These are phyloP conservation scores for Pseudozyma tsukubaensis DNA, from an alignment of 1,284 basidiomycete genomes.

Conservation along the genomic window DNA sequence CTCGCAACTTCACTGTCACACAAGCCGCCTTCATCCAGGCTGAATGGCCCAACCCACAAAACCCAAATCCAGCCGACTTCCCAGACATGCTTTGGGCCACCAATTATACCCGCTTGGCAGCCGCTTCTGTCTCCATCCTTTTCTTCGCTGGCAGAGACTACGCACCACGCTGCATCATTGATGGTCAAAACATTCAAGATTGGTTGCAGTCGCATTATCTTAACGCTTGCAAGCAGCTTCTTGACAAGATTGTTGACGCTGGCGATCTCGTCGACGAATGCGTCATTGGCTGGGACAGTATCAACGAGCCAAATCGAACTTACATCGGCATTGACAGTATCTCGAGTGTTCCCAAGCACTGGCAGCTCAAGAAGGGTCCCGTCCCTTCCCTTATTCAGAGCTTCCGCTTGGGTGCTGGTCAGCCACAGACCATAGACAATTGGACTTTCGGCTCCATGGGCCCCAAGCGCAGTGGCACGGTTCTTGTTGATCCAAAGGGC, in stretches of 20 bases:
- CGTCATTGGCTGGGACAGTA: constrained; percentile 93
- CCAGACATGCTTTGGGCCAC: constrained; percentile 97
- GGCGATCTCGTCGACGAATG: constrained; percentile 84
- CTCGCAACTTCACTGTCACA: constrained; percentile 83
- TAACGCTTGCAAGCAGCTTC: constrained; percentile 80
- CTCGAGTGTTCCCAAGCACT: constrained; percentile 62
- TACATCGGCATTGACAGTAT: constrained; percentile 80
- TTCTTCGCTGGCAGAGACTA: constrained; percentile 92
- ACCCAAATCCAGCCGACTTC: constrained; percentile 78
- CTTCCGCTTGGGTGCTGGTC: constrained; percentile 87
- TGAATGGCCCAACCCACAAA: constrained; percentile 80
- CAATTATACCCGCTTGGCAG: constrained; percentile 88
- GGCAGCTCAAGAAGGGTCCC: constrained; percentile 79
- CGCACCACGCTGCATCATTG: constrained; percentile 90
- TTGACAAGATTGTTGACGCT: constrained; percentile 78
- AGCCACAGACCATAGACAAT: constrained; percentile 83
- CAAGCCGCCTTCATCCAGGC: constrained; percentile 87
- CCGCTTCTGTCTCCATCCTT: constrained; percentile 90
- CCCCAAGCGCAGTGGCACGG: constrained; percentile 78
- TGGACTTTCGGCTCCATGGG: constrained; percentile 86
- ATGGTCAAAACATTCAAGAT: constrained; percentile 92
- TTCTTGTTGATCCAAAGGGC: constrained; percentile 86
- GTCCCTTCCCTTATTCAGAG: constrained; percentile 87
- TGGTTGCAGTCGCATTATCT: constrained; percentile 89
- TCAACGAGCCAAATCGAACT: constrained; percentile 94